Evolutionary conservation across 2,329 filamentous ascomycete genomes (phyloP).

Genomic region (Trichophyton simii): DNA sequence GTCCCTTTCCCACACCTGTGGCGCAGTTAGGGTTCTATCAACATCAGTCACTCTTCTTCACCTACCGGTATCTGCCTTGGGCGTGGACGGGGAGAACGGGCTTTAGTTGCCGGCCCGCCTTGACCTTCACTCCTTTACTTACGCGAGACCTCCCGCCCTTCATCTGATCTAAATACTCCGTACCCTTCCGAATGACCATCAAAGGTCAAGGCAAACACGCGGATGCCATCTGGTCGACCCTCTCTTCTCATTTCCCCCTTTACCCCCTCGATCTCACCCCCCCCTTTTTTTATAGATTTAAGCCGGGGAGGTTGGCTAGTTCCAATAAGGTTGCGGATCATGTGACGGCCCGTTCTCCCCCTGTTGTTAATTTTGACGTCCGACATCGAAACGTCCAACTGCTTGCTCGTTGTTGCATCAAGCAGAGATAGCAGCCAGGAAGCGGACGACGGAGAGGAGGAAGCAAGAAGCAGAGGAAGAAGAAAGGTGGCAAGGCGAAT

Average conservation of each 20-base stretch:
- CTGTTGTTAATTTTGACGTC: neutral
- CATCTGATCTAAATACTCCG: neutral
- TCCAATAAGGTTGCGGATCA: neutral
- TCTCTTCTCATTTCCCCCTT: neutral
- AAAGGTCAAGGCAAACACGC: neutral
- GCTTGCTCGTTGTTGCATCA: neutral
- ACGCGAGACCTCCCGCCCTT: neutral
- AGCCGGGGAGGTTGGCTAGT: neutral
- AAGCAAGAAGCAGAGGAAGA: neutral
- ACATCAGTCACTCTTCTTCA: neutral
- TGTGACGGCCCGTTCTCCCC: neutral
- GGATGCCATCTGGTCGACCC: neutral
- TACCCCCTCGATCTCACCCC: too few species aligned
- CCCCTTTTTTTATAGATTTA: too few species aligned
- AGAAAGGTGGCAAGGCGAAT: neutral
- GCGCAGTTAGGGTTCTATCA: neutral
- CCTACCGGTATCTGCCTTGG: neutral
- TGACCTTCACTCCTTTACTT: neutral
- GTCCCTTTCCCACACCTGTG: neutral
- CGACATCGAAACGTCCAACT: neutral
- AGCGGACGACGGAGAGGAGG: neutral
- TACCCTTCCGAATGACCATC: neutral
- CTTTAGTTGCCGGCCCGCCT: neutral
- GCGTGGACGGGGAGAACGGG: neutral
- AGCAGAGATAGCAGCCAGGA: too few species aligned